Percentiles rank a stretch among this genome's conserved stretches.
Conservation (phyloP, 1,284 basidiomycete genomes). For the Laetiporus sulphureus region DNA sequence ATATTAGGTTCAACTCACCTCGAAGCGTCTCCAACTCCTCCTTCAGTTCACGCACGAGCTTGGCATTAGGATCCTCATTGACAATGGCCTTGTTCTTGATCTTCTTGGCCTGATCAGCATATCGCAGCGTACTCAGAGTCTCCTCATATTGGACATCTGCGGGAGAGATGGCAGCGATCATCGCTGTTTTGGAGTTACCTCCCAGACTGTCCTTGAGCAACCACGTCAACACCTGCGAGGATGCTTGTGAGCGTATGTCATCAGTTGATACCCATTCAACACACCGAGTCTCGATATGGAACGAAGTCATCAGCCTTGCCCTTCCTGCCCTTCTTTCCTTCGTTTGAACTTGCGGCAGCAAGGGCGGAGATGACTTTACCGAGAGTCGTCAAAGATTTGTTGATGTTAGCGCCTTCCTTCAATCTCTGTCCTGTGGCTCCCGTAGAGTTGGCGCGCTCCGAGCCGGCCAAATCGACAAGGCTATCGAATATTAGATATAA, state of each 20-base stretch:
- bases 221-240: constrained; percentile 84
- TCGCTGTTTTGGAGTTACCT: constrained; percentile 91
- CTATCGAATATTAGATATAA: constrained; percentile 30
- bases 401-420: constrained; percentile 97
- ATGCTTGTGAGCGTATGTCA: background rate
- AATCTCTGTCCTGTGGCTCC: constrained; percentile 93
- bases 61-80: constrained; percentile 99
- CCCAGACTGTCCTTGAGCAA: constrained; percentile 95
- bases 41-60: constrained; percentile 95
- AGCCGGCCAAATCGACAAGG: constrained; percentile 94
- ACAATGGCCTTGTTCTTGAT: constrained; percentile 99
- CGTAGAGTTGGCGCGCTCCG: constrained; percentile 93
- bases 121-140: constrained; percentile 90
- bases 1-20: constrained; percentile 38
- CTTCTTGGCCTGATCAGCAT: constrained; percentile 99
- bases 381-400: constrained; percentile 94
- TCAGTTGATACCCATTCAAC: constrained; percentile 18
- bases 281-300: constrained; percentile 89
- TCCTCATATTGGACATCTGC: constrained; percentile 91
- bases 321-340: constrained; percentile 76
- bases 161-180: constrained; percentile 98
- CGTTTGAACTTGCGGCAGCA: constrained; percentile 67
- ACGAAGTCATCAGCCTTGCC: constrained; percentile 85
- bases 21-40: constrained; percentile 91
- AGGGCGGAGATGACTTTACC: constrained; percentile 96